Conservation (phyloP, 164 flowering plant genomes). For the Liriodendron chinense region DNA sequence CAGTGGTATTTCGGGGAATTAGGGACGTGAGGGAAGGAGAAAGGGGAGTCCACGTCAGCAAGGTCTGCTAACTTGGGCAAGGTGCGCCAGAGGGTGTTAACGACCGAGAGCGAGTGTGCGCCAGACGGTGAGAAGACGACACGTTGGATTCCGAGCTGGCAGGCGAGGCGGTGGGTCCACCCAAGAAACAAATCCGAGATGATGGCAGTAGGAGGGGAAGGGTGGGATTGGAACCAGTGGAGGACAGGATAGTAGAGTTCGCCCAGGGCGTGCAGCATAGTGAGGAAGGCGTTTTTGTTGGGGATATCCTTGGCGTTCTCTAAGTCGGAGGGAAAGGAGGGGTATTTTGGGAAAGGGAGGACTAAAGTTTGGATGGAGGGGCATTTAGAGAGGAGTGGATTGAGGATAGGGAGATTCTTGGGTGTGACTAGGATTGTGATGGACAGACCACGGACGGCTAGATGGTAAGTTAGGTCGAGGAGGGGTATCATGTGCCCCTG, state of each 20-base stretch:
- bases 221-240: slow-evolving; percentile 47
- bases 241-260: slow-evolving; percentile 32
- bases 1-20: slow-evolving; percentile 16
- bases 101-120: slow-evolving; percentile 9
- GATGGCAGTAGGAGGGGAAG: slow-evolving; percentile 49
- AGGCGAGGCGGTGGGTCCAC: slow-evolving; percentile 31
- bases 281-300: slow-evolving; percentile 12
- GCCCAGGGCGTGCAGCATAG: slow-evolving; percentile 28
- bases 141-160: slow-evolving; percentile 21
- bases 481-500: slow-evolving; percentile 33
- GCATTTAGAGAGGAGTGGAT: slow-evolving; percentile 37
- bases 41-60: background rate
- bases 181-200: slow-evolving; percentile 49
- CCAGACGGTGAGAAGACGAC: slow-evolving; percentile 29
- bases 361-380: slow-evolving; percentile 35
- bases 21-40: slow-evolving; percentile 12
- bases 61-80: background rate
- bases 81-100: slow-evolving; percentile 14
- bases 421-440: slow-evolving; percentile 34
- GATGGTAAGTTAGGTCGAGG: slow-evolving; percentile 22
- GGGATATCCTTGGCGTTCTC: slow-evolving; percentile 52
- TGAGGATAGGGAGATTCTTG: slow-evolving; percentile 33
- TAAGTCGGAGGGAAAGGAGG: slow-evolving; percentile 41
- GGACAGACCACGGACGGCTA: slow-evolving; percentile 19
- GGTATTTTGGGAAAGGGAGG: slow-evolving; percentile 58